These are phyloP conservation scores for Macadamia tetraphylla DNA, from an alignment of 164 flowering plant species.

Conservation along the genomic window DNA sequence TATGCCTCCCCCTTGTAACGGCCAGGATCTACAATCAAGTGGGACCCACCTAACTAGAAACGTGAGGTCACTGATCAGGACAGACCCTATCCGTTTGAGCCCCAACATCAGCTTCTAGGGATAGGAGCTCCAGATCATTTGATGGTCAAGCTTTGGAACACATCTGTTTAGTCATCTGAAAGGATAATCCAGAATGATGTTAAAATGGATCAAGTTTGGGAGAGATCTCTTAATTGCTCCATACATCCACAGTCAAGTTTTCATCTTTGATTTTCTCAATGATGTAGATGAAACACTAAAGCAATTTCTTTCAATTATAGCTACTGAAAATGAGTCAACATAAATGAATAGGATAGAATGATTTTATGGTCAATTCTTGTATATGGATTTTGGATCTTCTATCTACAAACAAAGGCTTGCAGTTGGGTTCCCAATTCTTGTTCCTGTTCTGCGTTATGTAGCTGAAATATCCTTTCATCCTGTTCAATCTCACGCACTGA, in stretches of 20 bases:
- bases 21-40: too few relatives aligned
- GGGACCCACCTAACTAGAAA: too few relatives aligned
- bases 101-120: background rate
- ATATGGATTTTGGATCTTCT: constrained; percentile 66
- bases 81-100: constrained; percentile 25
- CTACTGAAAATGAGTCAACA: background rate
- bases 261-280: background rate
- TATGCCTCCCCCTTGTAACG: too few relatives aligned
- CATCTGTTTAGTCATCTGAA: background rate
- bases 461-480: constrained; percentile 84
- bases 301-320: background rate
- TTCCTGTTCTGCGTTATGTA: constrained; percentile 59
- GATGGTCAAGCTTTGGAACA: background rate
- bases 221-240: background rate
- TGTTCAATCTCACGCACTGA: constrained; percentile 57
- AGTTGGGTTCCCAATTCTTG: constrained; percentile 74
- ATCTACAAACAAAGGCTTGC: constrained; percentile 58
- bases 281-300: background rate
- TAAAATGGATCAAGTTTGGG: background rate
- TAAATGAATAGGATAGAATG: constrained; percentile 50
- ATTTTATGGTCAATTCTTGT: constrained; percentile 60
- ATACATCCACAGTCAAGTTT: background rate
- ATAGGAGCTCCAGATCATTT: background rate
- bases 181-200: background rate
- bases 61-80: too few relatives aligned